Base-by-base conservation (phyloP, 163 green algal genomes). In the Volvox carteri region DNA sequence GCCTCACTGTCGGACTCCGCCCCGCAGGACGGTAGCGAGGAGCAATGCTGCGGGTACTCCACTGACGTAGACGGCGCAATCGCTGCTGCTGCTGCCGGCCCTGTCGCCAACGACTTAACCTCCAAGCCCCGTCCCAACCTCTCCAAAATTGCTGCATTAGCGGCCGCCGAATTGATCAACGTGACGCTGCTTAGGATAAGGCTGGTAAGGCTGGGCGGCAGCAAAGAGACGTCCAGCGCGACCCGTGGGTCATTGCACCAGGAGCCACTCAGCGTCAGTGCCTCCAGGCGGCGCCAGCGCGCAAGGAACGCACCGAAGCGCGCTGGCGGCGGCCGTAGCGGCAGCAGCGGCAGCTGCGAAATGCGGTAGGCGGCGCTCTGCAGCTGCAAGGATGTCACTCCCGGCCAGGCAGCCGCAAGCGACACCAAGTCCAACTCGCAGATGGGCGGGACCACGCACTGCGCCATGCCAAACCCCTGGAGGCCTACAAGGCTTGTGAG, bases 151-250 rank as follows among this genome's bases (percentile, higher is more conserved):
- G 60, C 60, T 4, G 4, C 50, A 16, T 42, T 41, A 19, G 42
- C 62, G 25, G 60, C 79, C 19, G 44, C 30, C 0, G 79, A 60
- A 11, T 52, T 25, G 41, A 78, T 56, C 33, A 87, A 56, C 21
- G 65, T 79, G 16, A 79, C 12, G 33, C 46, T 60, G 42, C 58
- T 68, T n/a, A 86, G 16, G 4, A 52, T 30, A 1, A 83, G 52
- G 70, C 41, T 78, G 46, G 87, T 88, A 4, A 85, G 80, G 30
- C 60, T 46, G 30, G 48, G 46, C n/a, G 86, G 84, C 30, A 87
- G 87, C 28, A 92, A 39, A 3, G 89, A 79, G 12, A 90, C 44
- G 14, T 90, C 92, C 23, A 88, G 44, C 0, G 35, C 58, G 21
- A 74, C 35, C 23, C 46, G 67, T 33, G 81, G 81, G 81, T 72